A percentile compares a stretch with the other conserved stretches of the same genome.
Evolutionary conservation across 176 grass and related monocot genomes (phyloP).

Genomic region (Saccharum officinarum): DNA sequence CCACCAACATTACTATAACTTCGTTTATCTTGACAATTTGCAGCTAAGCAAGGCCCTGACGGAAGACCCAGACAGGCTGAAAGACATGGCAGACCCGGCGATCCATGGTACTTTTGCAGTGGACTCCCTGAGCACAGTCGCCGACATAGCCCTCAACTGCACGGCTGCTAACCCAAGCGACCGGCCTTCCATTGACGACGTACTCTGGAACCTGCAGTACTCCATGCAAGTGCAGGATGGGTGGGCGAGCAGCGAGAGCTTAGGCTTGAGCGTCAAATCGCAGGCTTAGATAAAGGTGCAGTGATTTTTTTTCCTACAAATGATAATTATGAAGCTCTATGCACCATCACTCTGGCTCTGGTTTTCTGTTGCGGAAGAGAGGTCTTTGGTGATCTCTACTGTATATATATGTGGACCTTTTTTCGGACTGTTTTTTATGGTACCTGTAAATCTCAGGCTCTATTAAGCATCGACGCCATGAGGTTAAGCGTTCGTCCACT

Average conservation of each 20-base stretch:
- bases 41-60: slow-evolving; percentile 56
- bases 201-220: slow-evolving; percentile 92
- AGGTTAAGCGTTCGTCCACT: not conserved
- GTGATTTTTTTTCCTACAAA: not conserved
- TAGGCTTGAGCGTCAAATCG: slow-evolving; percentile 45
- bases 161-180: slow-evolving; percentile 30
- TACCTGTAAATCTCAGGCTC: not conserved
- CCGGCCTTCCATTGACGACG: slow-evolving; percentile 74
- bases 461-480: not conserved
- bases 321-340: not conserved
- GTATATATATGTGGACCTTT: not conserved
- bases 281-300: not conserved
- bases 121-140: slow-evolving; percentile 61
- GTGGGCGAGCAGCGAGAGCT: slow-evolving; percentile 85
- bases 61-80: slow-evolving; percentile 55
- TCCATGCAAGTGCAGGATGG: slow-evolving; percentile 92
- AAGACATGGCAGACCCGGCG: slow-evolving; percentile 52
- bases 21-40: not conserved
- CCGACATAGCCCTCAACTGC: slow-evolving; percentile 72
- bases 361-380: not conserved
- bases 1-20: not conserved
- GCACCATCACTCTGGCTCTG: not conserved
- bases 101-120: slow-evolving; percentile 69
- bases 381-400: not conserved
- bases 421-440: not conserved